phyloP scores from a whole-genome alignment of 495 filamentous ascomycete genomes.

The Hamigera avellanea region DNA sequence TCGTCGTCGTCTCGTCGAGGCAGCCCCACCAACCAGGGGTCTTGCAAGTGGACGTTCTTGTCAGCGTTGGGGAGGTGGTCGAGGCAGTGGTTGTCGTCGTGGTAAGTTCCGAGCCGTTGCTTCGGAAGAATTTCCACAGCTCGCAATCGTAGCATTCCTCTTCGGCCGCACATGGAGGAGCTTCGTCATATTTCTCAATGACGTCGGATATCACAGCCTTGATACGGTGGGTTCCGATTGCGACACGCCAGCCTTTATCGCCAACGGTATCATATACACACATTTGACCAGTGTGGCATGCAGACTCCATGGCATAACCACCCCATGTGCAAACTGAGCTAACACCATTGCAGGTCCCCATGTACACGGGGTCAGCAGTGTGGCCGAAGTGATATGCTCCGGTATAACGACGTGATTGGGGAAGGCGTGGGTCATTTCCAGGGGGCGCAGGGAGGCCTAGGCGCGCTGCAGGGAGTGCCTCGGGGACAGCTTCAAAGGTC shows the following conservation, averaged over 20 bases:
- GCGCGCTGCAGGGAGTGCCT: constrained; percentile 75
- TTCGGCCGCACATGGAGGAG: constrained; percentile 62
- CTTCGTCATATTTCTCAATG: constrained; percentile 64
- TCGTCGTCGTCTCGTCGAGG: constrained; percentile 48
- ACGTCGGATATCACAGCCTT: constrained; percentile 75
- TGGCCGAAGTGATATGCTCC: constrained; percentile 91
- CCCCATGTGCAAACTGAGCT: constrained; percentile 78
- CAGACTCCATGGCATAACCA: constrained; percentile 89
- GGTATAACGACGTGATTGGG: constrained; percentile 58
- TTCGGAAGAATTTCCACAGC: constrained; percentile 87
- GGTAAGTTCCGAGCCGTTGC: constrained; percentile 69
- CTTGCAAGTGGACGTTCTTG: constrained; percentile 70
- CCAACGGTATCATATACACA: constrained; percentile 86
- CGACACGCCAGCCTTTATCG: constrained; percentile 83
- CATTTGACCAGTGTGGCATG: constrained; percentile 77
- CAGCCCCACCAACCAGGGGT: constrained; percentile 69
- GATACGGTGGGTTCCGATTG: constrained; percentile 77
- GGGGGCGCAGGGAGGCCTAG: constrained; percentile 83
- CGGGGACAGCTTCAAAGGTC: constrained; percentile 83
- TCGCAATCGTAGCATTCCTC: constrained; percentile 80
- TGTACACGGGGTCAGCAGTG: constrained; percentile 89
- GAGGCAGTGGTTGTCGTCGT: constrained; percentile 50
- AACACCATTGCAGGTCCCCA: constrained; percentile 86
- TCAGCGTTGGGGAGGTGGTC: constrained; percentile 24
- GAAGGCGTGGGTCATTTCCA: constrained; percentile 52